Percentiles rank a stretch among this genome's conserved stretches.
Conservation (phyloP, 768 basidiomycete species). For the Russula brevipes region DNA sequence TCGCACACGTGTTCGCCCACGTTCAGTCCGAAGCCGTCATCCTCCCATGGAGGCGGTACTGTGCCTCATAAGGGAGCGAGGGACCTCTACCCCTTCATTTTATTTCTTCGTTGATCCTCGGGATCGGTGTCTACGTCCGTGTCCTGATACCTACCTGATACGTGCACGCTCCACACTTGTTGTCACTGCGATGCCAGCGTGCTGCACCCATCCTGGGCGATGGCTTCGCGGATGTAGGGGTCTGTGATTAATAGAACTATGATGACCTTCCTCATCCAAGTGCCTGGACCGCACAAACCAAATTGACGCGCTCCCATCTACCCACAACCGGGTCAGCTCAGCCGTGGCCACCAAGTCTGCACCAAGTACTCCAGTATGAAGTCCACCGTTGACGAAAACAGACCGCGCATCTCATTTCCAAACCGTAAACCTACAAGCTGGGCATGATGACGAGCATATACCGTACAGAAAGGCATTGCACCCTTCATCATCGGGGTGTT, state of each 20-base stretch:
- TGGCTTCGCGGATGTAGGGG: conserved; percentile 1
- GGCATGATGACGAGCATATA: no score
- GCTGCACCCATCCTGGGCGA: not conserved
- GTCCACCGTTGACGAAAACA: no score
- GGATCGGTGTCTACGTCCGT: not conserved
- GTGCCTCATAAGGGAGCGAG: no score
- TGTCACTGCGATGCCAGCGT: conserved; percentile 5
- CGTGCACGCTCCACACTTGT: not conserved
- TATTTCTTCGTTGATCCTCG: conserved; percentile 6
- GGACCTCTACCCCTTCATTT: not conserved
- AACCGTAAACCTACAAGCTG: no score
- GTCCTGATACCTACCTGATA: not conserved
- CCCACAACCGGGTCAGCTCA: no score
- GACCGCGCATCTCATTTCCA: no score
- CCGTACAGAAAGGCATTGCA: no score
- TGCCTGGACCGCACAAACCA: not conserved
- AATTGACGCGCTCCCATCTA: not conserved
- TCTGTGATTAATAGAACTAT: conserved; percentile 12
- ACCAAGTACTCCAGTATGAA: no score
- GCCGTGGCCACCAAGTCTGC: no score
- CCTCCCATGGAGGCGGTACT: not conserved
- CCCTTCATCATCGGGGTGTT: no score
- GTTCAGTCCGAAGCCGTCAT: not conserved
- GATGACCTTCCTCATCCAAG: conserved; percentile 10
- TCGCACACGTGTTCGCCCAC: conserved; percentile 1